Base-by-base conservation (phyloP, 75 land plant species). In the Cunninghamia lanceolata region DNA sequence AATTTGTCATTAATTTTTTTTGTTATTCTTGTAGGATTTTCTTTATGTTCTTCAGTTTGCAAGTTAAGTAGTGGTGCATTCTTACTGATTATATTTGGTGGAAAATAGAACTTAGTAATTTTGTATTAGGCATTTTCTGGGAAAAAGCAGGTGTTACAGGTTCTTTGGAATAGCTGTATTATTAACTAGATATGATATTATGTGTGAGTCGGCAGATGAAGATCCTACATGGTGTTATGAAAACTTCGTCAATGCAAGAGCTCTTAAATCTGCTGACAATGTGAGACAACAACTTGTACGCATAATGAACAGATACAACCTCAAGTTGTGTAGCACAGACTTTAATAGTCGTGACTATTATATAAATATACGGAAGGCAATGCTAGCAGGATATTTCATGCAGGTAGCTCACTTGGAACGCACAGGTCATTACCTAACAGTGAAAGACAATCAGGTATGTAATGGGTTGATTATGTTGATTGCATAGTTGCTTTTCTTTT, bases 391-490 rank as follows among this genome's bases (percentile, higher is more conserved):
- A 2, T 98, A 98, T 82, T 98, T 96, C 82, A 98, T 96, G 99
- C 99, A 96, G 88, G 99, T 96, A 50, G 99, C 99, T 40, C 99
- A 98, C 86, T 86, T 98, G 84, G 99, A 98, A 85, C 94, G 99
- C 9, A 95, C 96, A 47, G 99, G 99, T 3, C 95, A 95, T 70
- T 98, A 98, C 76, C 86, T 98, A 83, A 98, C 99, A n/a, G 99
- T 98, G 40, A 98, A 98, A 88, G 99, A 98, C 88, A 96, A 98
- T 84, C 98, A 97, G 90, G 99, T 97, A 86, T 47, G 9, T 11
- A 40, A 38, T 86, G 16, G 42, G 28, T 82, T 14, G 50, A 63
- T n/a, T 79, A 59, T n/a, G 25, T 52, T 28, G 68, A 63, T 85
- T 68, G 15, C 46, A 38, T 83, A 47, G 17, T 42, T 86, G 36